Evolutionary conservation across 352 stramenopile genomes (phyloP).

Genomic region (Phytophthora macrochlamydospora): DNA sequence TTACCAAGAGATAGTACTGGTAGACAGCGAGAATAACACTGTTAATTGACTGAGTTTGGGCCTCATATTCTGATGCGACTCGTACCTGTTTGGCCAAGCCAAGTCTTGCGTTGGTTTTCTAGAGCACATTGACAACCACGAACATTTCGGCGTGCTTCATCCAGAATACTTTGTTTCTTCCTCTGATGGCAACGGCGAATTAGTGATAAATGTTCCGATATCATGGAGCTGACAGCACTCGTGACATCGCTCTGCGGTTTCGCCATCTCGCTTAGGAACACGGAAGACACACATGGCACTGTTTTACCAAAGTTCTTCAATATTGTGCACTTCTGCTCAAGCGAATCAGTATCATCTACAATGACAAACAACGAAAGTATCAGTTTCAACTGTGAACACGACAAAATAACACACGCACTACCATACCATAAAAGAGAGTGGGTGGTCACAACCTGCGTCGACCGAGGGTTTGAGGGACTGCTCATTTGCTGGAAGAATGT

Average conservation of each 20-base stretch:
- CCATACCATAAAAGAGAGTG: constrained; percentile 44
- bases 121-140: constrained; percentile 21
- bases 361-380: constrained; percentile 12
- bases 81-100: constrained; percentile 17
- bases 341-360: constrained; percentile 33
- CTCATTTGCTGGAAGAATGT: constrained; percentile 16
- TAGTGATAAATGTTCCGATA: constrained; percentile 28
- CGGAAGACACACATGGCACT: constrained; percentile 34
- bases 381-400: constrained; percentile 4
- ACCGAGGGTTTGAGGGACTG: constrained; percentile 18
- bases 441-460: constrained; percentile 20
- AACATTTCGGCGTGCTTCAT: constrained; percentile 33
- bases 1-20: too few relatives aligned
- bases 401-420: constrained; percentile 5
- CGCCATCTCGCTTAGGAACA: constrained; percentile 25
- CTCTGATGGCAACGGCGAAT: constrained; percentile 34
- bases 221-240: constrained; percentile 27
- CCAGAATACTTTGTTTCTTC: constrained; percentile 35
- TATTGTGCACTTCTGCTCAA: constrained; percentile 33
- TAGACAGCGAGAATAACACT: too few relatives aligned
- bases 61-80: not conserved
- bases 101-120: constrained; percentile 9
- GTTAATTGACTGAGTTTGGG: too few relatives aligned
- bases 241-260: constrained; percentile 36
- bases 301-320: constrained; percentile 44